These are phyloP conservation scores for Candida freyschussii DNA, from an alignment of 1,139 yeast species.

Conservation along the genomic window DNA sequence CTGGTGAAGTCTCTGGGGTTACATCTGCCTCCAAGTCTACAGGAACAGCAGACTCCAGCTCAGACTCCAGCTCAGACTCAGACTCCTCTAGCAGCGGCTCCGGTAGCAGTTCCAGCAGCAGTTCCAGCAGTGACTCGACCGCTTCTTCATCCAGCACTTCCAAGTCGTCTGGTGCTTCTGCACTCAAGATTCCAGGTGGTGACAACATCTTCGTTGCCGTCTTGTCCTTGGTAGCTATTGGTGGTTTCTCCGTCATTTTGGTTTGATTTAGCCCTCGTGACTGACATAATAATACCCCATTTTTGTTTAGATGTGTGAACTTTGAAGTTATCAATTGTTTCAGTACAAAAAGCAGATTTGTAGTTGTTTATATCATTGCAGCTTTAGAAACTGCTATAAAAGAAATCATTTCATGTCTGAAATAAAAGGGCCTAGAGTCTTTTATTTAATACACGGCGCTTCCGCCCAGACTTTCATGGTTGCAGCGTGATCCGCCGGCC, in stretches of 20 bases:
- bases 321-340: too few relatives aligned
- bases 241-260: conserved; percentile 29
- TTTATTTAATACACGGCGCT: too few relatives aligned
- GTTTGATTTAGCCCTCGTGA: conserved; percentile 16
- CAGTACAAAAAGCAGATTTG: too few relatives aligned
- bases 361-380: too few relatives aligned
- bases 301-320: too few relatives aligned
- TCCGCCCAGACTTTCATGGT: too few relatives aligned
- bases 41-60: conserved; percentile 31
- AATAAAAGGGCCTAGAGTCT: too few relatives aligned
- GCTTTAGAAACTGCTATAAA: too few relatives aligned
- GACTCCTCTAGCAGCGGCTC: conserved; percentile 27
- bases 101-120: conserved; percentile 9
- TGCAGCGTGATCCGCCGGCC: too few relatives aligned
- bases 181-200: conserved; percentile 22
- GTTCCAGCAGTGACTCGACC: conserved; percentile 28
- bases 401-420: too few relatives aligned
- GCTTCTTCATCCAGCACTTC: conserved; percentile 27
- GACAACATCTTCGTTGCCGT: conserved; percentile 18
- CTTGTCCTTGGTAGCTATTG: conserved; percentile 24
- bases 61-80: conserved; percentile 29
- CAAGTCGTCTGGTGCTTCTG: conserved; percentile 23
- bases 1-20: conserved; percentile 40
- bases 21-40: conserved; percentile 37
- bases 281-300: neutral